Evolutionary conservation across 1,284 basidiomycete genomes (phyloP).

Genomic region (Athelia psychrophila): DNA sequence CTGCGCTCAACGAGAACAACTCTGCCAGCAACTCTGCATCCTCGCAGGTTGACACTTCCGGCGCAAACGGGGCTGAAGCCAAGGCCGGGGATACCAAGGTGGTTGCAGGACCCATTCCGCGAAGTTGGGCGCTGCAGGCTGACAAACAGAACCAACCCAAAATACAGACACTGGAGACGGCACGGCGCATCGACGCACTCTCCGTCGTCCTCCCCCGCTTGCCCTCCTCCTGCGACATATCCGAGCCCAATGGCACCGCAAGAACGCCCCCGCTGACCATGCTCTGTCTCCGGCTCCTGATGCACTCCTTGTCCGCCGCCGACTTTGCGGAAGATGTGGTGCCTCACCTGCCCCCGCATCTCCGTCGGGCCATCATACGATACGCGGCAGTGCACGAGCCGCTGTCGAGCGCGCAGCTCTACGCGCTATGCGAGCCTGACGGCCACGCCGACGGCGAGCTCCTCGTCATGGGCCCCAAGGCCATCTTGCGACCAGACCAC

Average conservation of each 20-base stretch:
- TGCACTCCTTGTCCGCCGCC: conserved; percentile 31
- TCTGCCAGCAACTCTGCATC: conserved; percentile 6
- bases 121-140: conserved; percentile 38
- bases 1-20: conserved; percentile 9
- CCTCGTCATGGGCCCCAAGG: conserved; percentile 54
- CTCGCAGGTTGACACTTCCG: conserved; percentile 2
- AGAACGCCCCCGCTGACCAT: conserved; percentile 45
- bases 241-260: conserved; percentile 2
- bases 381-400: conserved; percentile 55
- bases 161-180: conserved; percentile 18
- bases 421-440: conserved; percentile 42
- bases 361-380: conserved; percentile 53
- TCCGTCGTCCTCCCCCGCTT: conserved; percentile 42
- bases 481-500: conserved; percentile 38
- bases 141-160: conserved; percentile 1
- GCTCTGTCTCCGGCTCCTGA: conserved; percentile 46
- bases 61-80: too few species aligned
- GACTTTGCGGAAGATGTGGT: conserved; percentile 42
- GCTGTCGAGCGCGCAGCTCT: conserved; percentile 43
- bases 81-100: conserved; percentile 10
- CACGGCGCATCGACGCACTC: conserved; percentile 53
- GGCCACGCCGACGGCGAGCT: conserved; percentile 60
- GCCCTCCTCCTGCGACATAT: conserved; percentile 8
- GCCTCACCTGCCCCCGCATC: conserved; percentile 51
- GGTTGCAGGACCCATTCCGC: conserved; percentile 45